Conservation (phyloP, 2,329 filamentous ascomycete genomes). For the Exophiala bonariae region DNA sequence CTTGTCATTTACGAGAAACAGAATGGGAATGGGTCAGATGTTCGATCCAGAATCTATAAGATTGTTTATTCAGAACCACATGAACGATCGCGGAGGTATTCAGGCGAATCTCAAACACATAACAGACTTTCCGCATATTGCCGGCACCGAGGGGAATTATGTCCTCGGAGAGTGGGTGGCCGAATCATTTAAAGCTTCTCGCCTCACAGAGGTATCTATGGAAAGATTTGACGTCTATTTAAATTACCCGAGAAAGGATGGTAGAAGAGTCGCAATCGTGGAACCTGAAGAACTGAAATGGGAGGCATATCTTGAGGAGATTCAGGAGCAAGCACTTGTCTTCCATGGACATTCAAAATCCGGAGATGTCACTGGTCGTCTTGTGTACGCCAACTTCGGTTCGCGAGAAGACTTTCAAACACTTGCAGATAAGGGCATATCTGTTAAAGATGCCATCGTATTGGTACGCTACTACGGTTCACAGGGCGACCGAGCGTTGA, state of each 20-base stretch:
- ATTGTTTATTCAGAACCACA: conserved; percentile 68
- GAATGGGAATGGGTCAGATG: conserved; percentile 64
- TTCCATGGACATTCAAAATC: conserved; percentile 90
- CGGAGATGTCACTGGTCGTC: conserved; percentile 79
- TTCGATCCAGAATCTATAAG: conserved; percentile 84
- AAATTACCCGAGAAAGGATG: conserved; percentile 80
- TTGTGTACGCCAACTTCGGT: conserved; percentile 93
- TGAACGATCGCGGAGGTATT: conserved; percentile 66
- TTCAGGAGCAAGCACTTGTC: conserved; percentile 69
- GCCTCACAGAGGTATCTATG: conserved; percentile 72
- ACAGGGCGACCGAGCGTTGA: conserved; percentile 71
- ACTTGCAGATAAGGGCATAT: conserved; percentile 69
- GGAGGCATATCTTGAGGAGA: conserved; percentile 83
- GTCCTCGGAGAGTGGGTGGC: conserved; percentile 82
- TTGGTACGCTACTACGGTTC: conserved; percentile 79
- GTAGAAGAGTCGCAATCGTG: conserved; percentile 78
- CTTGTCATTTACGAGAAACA: conserved; percentile 64
- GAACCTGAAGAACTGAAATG: conserved; percentile 68
- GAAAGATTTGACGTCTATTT: conserved; percentile 86
- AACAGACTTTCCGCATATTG: conserved; percentile 83
- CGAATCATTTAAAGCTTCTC: conserved; percentile 69
- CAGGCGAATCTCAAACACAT: conserved; percentile 73
- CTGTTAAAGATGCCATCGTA: conserved; percentile 76
- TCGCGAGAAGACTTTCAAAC: conserved; percentile 77
- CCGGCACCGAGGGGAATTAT: conserved; percentile 90